Base-by-base conservation (phyloP, 345 rosid species). In the Aethionema arabicum region DNA sequence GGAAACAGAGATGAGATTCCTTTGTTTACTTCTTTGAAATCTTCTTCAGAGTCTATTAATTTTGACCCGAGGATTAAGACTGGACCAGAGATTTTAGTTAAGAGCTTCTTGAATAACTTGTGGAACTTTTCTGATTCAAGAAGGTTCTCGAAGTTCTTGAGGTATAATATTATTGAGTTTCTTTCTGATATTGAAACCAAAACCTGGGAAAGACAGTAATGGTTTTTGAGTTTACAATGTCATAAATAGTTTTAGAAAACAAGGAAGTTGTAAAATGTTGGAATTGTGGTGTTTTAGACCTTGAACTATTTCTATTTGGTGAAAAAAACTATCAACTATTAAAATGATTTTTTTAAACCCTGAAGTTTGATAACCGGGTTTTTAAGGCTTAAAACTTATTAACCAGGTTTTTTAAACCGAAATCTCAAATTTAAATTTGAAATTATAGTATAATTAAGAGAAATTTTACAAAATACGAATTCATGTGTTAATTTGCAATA, bases 41-140 rank as follows among this genome's bases (percentile, higher is more conserved):
- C 89, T 44, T 85, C 91, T 65, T 85, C 85, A 10, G 70, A 74
- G 50, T 85, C 91, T 66, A 88, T 43, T 72, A 77, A 80, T 70
- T 83, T 74, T 11, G 99, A 90, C 52, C 97, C 97, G 37, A 95
- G 90, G 68, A 90, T 67, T 68, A 95, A 59, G 32, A 90, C 85
- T 11, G 87, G 79, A 61, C 89, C 89, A 4, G 97, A 72, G 70
- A 95, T 78, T 71, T 81, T 95, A 66, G 74, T 83, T 72, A 88
- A 73, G 46, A 95, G 73, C 43, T 60, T 86, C 12, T 75, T 74
- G 66, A 95, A 82, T 78, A 86, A 63, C 63, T 75, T 80, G 78
- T 82, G 81, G 66, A 86, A 73, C 45, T 81, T 84, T 72, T 75
- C 79, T 15, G 96, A 95, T 52, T 85, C 92, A 59, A 86, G 86